Evolutionary conservation across 176 grass and related monocot genomes (phyloP).

Genomic region (Musa beccarii): DNA sequence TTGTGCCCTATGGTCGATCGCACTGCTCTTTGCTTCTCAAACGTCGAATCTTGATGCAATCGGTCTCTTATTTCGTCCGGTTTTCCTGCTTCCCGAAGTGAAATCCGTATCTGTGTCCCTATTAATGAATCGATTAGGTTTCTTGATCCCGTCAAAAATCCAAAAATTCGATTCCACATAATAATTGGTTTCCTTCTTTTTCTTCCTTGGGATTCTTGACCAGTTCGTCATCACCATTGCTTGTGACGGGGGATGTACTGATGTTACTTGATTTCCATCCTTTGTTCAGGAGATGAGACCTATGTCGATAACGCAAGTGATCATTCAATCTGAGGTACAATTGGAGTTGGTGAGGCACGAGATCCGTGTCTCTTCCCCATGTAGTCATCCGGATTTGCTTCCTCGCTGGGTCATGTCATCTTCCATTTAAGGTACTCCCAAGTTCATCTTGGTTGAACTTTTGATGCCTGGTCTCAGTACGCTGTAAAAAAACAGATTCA

Average conservation of each 20-base stretch:
- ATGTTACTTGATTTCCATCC: no score
- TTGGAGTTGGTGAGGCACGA: conserved; percentile 89
- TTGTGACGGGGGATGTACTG: neutral
- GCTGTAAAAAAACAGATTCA: neutral
- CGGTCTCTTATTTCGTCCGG: no score
- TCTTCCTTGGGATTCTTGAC: neutral
- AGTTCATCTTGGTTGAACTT: neutral
- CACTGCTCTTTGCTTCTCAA: no score
- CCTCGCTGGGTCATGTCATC: conserved; percentile 74
- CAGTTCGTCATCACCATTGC: neutral
- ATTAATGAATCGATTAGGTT: no score
- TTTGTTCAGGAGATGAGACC: conserved; percentile 53
- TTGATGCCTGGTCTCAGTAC: neutral
- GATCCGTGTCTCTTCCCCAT: conserved; percentile 68
- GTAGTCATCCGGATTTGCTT: conserved; percentile 77
- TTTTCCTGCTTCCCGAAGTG: neutral
- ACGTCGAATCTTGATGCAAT: neutral
- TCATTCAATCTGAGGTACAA: conserved; percentile 86
- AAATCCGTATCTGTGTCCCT: neutral
- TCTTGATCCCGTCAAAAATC: no score
- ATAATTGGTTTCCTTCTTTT: neutral
- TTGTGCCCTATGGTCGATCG: neutral
- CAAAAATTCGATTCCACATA: no score
- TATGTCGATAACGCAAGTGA: conserved; percentile 86
- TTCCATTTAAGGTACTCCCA: conserved; percentile 62